Base-by-base conservation (phyloP, 2,329 filamentous ascomycete species). In the Pseudogymnoascus sp. region DNA sequence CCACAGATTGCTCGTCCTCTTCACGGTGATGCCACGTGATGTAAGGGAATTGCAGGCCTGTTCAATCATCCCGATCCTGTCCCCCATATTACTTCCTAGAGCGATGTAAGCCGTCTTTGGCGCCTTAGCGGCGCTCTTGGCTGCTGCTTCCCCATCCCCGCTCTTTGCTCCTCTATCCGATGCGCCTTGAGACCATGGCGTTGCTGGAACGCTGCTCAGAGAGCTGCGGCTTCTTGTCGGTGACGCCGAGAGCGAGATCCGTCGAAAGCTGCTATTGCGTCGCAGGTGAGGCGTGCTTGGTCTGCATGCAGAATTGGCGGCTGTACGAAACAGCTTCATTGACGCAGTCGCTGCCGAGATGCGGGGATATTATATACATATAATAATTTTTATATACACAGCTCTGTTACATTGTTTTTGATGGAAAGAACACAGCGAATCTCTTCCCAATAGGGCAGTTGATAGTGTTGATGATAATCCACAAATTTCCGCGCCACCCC, bases 31-130 rank as follows among this genome's bases (percentile, higher is more conserved):
- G 35, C 86, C 87, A 21, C 84, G 80, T 49, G 80, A 78, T 66
- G 90, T 85, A 85, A 99, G 91, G 72, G 89, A 84, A 49, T 80
- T 80, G 73, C 92, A 93, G 0, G 95, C 93, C 69, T 83, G 81
- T 74, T 97, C 92, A 67, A 99, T 96, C 83, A 88, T 89, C 43
- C 81, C 83, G 60, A 96, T 82, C 43, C 93, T 87, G 72, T 97
- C 88, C 4, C 93, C 93, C 60, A 97, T 76, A 74, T 99, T 99
- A 77, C 93, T 96, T 0, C 95, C 95, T 5, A 99, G 79, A 6
- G 93, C 95, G 69, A 99, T 85, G 73, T 90, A 96, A 0, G 89
- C 91, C 49, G 75, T 61, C 11, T 43, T 60, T 31, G 61, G 35
- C 31, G 31, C 12, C 31, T 43, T 58, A 60, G 45, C 37, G 43